A percentile compares a stretch with the other conserved stretches of the same genome.
Evolutionary conservation across 371 early-diverging fungal species (phyloP).

Genomic region (Catenaria anguillulae): DNA sequence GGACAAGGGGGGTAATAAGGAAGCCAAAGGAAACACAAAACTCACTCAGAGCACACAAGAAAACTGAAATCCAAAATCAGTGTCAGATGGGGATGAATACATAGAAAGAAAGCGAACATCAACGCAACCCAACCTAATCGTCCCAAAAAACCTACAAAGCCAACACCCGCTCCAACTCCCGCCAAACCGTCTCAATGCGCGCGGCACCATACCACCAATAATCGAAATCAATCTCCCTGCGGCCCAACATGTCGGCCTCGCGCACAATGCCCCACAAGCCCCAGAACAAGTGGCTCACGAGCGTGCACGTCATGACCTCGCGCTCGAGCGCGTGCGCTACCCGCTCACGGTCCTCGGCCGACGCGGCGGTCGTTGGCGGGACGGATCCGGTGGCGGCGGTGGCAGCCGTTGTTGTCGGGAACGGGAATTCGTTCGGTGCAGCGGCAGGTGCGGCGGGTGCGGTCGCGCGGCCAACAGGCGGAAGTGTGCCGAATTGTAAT

Average conservation of each 20-base stretch:
- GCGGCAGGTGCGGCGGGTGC: neutral
- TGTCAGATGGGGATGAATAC: no score
- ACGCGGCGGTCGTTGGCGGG: constrained; percentile 12
- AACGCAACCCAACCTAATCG: no score
- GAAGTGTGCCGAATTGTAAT: neutral
- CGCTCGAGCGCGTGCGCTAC: constrained; percentile 10
- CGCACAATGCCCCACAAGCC: constrained; percentile 69
- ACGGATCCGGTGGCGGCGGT: neutral
- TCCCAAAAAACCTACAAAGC: no score
- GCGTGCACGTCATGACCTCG: constrained; percentile 23
- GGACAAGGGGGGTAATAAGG: no score
- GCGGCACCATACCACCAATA: constrained; percentile 43
- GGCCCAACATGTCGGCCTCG: constrained; percentile 23
- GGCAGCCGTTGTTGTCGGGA: neutral
- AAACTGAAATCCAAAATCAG: no score
- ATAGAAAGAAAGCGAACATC: no score
- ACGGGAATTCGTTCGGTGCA: neutral
- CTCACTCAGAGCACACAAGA: no score
- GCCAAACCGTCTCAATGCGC: neutral
- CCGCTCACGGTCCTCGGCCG: constrained; percentile 13
- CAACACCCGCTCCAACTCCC: neutral
- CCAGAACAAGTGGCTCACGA: constrained; percentile 58
- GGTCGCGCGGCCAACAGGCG: no score
- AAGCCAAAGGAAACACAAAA: no score
- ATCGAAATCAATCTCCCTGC: constrained; percentile 65